Evolutionary conservation across 148 eudicot species (phyloP).

Genomic region (Tetragonia tetragonoides): DNA sequence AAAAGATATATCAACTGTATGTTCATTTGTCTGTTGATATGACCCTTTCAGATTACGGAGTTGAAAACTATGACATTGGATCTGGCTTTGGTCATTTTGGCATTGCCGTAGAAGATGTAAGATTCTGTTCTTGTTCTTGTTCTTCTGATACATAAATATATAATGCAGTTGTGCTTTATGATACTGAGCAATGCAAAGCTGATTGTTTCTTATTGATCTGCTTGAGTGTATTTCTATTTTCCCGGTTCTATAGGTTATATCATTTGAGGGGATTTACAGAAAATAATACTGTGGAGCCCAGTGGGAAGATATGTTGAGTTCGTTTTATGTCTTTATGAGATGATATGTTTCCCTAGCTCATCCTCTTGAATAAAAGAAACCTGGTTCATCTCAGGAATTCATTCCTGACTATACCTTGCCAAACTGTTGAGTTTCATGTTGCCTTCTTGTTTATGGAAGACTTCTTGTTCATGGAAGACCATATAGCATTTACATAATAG

Average conservation of each 20-base stretch:
- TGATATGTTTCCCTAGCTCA: background rate
- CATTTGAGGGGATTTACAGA: background rate
- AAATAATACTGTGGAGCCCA: background rate
- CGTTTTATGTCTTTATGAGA: background rate
- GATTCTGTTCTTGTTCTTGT: constrained; percentile 13
- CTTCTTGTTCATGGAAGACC: background rate
- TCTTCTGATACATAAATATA: background rate
- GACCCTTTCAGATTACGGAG: constrained; percentile 42
- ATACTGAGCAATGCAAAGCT: background rate
- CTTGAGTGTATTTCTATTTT: background rate
- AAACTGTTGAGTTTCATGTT: background rate
- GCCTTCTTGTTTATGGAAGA: too few relatives aligned
- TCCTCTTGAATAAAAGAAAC: background rate
- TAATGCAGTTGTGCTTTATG: background rate
- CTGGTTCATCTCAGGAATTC: background rate
- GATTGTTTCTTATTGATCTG: background rate
- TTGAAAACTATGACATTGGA: constrained; percentile 49
- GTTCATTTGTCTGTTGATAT: background rate
- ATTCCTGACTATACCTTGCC: background rate
- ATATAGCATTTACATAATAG: background rate
- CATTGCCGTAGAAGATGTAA: constrained; percentile 53
- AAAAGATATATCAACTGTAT: background rate
- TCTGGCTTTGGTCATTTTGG: constrained; percentile 56
- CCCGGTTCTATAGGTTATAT: background rate
- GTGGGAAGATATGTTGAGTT: background rate